phyloP scores from a whole-genome alignment of 768 basidiomycete genomes.

The Piloderma croceum region DNA sequence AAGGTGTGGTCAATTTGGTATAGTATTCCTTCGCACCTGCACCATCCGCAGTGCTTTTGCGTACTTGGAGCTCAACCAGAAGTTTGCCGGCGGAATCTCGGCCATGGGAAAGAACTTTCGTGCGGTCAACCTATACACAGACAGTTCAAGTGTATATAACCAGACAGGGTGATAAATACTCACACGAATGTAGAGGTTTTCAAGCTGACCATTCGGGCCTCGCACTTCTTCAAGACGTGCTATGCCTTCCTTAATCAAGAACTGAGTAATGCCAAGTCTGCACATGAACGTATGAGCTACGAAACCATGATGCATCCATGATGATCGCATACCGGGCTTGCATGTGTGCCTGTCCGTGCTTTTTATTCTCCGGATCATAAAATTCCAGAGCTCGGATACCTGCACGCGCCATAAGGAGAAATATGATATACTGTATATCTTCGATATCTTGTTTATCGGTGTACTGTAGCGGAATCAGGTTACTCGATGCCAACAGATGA shows the following conservation, averaged over 20 bases:
- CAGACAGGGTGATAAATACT: too few species aligned
- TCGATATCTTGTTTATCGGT: slow-evolving; percentile 61
- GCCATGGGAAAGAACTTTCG: slow-evolving; percentile 59
- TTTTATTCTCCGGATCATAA: slow-evolving; percentile 74
- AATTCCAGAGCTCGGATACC: slow-evolving; percentile 76
- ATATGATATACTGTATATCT: slow-evolving; percentile 76
- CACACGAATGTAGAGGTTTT: slow-evolving; percentile 67
- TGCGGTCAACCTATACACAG: slow-evolving; percentile 58
- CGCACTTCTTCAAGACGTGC: slow-evolving; percentile 66
- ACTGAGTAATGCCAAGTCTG: slow-evolving; percentile 79
- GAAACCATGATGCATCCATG: background rate
- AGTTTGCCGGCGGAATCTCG: slow-evolving; percentile 66
- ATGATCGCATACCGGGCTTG: slow-evolving; percentile 61
- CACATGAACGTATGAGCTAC: background rate
- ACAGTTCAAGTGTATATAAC: too few species aligned
- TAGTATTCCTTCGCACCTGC: slow-evolving; percentile 76
- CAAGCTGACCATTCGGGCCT: slow-evolving; percentile 48
- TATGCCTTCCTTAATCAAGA: slow-evolving; percentile 66
- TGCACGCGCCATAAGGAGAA: slow-evolving; percentile 81
- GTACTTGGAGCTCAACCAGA: slow-evolving; percentile 74
- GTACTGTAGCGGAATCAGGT: slow-evolving; percentile 40
- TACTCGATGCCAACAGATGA: background rate
- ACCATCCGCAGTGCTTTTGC: slow-evolving; percentile 82
- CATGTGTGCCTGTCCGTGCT: slow-evolving; percentile 90
- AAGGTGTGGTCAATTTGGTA: slow-evolving; percentile 70